Evolutionary conservation across 2,329 filamentous ascomycete species (phyloP).

Genomic region (Calonectria fujianensis): DNA sequence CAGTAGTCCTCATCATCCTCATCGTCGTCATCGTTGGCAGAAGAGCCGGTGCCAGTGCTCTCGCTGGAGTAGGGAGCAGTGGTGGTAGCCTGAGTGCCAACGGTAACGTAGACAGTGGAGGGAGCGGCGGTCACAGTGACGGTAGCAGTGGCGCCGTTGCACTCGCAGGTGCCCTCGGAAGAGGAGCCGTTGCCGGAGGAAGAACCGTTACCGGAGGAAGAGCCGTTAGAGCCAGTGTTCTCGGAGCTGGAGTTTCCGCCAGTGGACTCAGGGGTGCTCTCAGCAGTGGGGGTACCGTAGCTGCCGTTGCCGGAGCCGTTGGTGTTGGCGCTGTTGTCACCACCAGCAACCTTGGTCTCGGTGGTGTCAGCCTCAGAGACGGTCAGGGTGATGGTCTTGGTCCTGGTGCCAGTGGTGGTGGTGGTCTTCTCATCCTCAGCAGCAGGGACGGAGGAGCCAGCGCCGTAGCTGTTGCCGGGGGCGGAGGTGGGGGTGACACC

Average conservation of each 20-base stretch:
- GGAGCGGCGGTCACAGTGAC: conserved; percentile 58
- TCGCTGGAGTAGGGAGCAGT: conserved; percentile 50
- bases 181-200: conserved; percentile 47
- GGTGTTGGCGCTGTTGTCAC: conserved; percentile 38
- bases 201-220: conserved; percentile 4
- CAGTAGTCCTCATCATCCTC: conserved; percentile 17
- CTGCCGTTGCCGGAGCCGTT: not conserved
- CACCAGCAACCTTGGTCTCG: conserved; percentile 48
- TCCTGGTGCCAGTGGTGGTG: conserved; percentile 63
- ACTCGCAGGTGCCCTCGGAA: conserved; percentile 42
- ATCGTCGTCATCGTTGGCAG: conserved; percentile 13
- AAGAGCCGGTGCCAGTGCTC: conserved; percentile 43
- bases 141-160: conserved; percentile 50
- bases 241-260: conserved; percentile 12
- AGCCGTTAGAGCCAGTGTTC: not conserved
- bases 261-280: conserved; percentile 43
- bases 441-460: conserved; percentile 38
- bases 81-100: conserved; percentile 50
- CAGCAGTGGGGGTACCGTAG: conserved; percentile 50
- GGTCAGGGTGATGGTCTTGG: conserved; percentile 60
- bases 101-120: conserved; percentile 62
- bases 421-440: conserved; percentile 54
- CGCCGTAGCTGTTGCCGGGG: conserved; percentile 46
- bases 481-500: conserved; percentile 23
- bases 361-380: conserved; percentile 53